Evolutionary conservation across 345 rosid genomes (phyloP), one percentile per base, ranked within the genome.

Genomic region (Populus nigra): DNA sequence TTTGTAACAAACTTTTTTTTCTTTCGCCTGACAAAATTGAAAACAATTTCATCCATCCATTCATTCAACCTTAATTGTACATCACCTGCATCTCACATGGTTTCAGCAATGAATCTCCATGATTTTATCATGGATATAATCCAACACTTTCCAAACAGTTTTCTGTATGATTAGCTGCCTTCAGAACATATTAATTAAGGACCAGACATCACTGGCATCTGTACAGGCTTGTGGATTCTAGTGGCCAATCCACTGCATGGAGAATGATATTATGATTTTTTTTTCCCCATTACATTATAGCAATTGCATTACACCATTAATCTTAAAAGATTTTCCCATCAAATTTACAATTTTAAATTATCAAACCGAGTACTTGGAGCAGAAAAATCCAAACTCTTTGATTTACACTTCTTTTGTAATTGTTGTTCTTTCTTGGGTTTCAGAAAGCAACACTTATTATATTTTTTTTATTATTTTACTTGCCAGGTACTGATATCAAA

Each of bases 401-500:
- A 27, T 49, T 41, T 3, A 8, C n/a, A 31, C n/a, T 55, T 10
- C 20, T 57, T 4, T 39, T 55, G 36, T 29, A 59, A 38, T 20
- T 68, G 27, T 70, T 36, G 23, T 20, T 77, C 15, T 25, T 65
- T 13, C 10, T 71, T 17, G 49, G 23, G 29, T 65, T 73, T 55
- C 49, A 53, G 17, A 47, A 75, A 72, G 43, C 13, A 73, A 49
- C 38, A 17, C 65, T 22, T 68, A 69, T 65, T 82, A 55, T 71
- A 25, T 69, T 25, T 17, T 13, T 23, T 23, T 10, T 71, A 25
- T 74, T 78, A 65, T 78, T 47, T 73, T 82, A 45, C 68, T 80
- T 76, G 45, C 59, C 80, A 94, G 99, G 93, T 66, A 96, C 99
- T 83, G 99, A 94, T 88, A 91, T 96, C 77, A 89, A 80, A 74